A percentile compares a stretch with the other conserved stretches of the same genome.
These are phyloP conservation scores for Penicillium rolfsii DNA, from an alignment of 2,329 filamentous ascomycete genomes.

Conservation along the genomic window DNA sequence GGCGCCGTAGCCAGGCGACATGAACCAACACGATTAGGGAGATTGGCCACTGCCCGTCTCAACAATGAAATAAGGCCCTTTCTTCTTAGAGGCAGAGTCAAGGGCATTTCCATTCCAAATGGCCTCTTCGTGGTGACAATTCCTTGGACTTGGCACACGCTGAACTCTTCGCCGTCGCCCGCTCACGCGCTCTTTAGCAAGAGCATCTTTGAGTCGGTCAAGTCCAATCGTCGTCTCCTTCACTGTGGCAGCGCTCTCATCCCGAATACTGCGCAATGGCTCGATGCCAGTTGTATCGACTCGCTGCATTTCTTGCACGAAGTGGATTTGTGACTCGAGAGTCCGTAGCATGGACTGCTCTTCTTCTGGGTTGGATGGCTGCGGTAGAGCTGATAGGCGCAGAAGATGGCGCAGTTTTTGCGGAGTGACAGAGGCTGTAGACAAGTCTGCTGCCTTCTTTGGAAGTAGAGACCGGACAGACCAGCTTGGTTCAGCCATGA, in stretches of 20 bases:
- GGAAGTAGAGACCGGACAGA: slow-evolving; percentile 77
- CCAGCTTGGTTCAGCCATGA: slow-evolving; percentile 76
- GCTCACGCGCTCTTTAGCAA: slow-evolving; percentile 46
- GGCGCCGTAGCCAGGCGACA: neutral
- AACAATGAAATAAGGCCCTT: slow-evolving; percentile 77
- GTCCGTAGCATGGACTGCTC: slow-evolving; percentile 73
- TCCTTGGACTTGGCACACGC: slow-evolving; percentile 37
- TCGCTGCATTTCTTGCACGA: slow-evolving; percentile 82
- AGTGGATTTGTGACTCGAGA: slow-evolving; percentile 80
- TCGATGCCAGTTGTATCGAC: slow-evolving; percentile 74
- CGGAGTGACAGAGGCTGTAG: slow-evolving; percentile 57
- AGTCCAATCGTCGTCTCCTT: slow-evolving; percentile 46
- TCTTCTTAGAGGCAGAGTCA: slow-evolving; percentile 65
- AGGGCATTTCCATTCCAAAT: slow-evolving; percentile 73
- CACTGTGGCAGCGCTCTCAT: slow-evolving; percentile 58
- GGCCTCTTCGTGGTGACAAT: slow-evolving; percentile 46
- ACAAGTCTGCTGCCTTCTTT: slow-evolving; percentile 35
- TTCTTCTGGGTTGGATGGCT: slow-evolving; percentile 64
- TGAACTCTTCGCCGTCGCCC: slow-evolving; percentile 54
- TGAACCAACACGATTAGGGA: neutral
- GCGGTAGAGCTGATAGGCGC: slow-evolving; percentile 83
- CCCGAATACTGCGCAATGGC: slow-evolving; percentile 77
- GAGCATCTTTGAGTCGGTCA: slow-evolving; percentile 40
- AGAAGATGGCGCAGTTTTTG: slow-evolving; percentile 80
- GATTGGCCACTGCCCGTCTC: slow-evolving; percentile 45